A percentile compares a stretch with the other conserved stretches of the same genome.
phyloP scores from a whole-genome alignment of 1,284 basidiomycete species.

The Malassezia globosa region DNA sequence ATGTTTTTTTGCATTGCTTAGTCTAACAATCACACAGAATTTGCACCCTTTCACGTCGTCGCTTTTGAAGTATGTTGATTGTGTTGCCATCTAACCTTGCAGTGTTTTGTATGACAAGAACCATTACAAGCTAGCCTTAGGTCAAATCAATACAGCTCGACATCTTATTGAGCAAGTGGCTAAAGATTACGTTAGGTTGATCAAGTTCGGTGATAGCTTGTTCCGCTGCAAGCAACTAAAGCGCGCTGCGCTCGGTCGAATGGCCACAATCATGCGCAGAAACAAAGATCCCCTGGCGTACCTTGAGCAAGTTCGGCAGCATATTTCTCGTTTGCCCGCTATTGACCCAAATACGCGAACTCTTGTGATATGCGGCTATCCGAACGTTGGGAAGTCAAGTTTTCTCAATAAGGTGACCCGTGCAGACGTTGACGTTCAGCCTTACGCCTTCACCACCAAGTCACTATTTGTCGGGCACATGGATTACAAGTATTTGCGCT shows the following conservation, averaged over 20 bases:
- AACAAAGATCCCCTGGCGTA: constrained; percentile 47
- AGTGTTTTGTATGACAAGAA: constrained; percentile 47
- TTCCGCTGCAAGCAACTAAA: constrained; percentile 48
- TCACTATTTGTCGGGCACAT: constrained; percentile 47
- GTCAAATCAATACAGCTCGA: constrained; percentile 45
- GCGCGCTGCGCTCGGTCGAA: constrained; percentile 44
- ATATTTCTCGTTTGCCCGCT: constrained; percentile 46
- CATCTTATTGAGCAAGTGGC: constrained; percentile 46
- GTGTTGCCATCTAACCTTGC: neutral
- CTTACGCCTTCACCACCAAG: constrained; percentile 47
- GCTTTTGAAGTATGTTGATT: constrained; percentile 31
- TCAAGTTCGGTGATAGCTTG: constrained; percentile 46
- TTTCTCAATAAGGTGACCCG: constrained; percentile 47
- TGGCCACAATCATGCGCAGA: constrained; percentile 47
- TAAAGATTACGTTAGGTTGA: constrained; percentile 45
- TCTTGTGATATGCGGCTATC: constrained; percentile 45
- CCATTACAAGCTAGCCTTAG: constrained; percentile 47
- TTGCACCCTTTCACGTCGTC: constrained; percentile 45
- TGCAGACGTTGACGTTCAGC: constrained; percentile 46
- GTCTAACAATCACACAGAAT: constrained; percentile 24
- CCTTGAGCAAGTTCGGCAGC: constrained; percentile 46
- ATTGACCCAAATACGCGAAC: constrained; percentile 44
- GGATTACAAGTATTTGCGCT: constrained; percentile 47
- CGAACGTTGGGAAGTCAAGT: constrained; percentile 46
- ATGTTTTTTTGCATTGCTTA: constrained; percentile 20